Evolutionary conservation across 2,329 filamentous ascomycete genomes (phyloP), one percentile per base, ranked within the genome.

Genomic region (Alternaria atra): DNA sequence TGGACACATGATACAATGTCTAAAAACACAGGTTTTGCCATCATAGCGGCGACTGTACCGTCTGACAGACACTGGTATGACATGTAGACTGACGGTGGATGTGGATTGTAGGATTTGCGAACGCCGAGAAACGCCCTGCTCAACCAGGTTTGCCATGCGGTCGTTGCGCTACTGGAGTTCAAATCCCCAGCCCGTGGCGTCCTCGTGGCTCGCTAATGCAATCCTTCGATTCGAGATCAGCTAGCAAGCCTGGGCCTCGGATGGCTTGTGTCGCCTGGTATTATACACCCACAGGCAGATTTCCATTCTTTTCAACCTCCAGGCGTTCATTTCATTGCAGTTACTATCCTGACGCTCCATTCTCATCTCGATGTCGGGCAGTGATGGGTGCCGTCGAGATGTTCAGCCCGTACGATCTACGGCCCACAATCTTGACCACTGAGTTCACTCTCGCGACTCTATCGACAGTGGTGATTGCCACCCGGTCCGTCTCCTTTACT

Each of bases 401-500:
- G 57, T 72, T 71, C 29, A 63, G 48, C 8, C 72, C 70, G 10
- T 46, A 60, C 9, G 58, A 62, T 32, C 35, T 74, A 5, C 65
- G 70, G 9, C 67, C 68, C 25, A 71, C 66, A 3, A 57, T 70
- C 10, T 48, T 63, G 32, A 68, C 66, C 30, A 70, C 71, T 9
- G 70, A 66, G 2, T 73, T 69, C 27, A 63, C 58, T 1, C 57
- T 73, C 27, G 69, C 70, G 6, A 55, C 55, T 32, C 15, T 73
- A 5, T 72, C 70, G 9, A 73, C 71, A 9, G 8, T 70, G 10
- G 58, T 71, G 17, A 59, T 73, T 9, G 55, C 55, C 64, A 63
- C 67, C 34, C 54, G 69, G 64, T 55, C 34, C 15, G 48, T 34
- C 25, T 37, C 17, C 6, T 39, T n/a, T 25, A 4, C 15, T 20